phyloP scores from a whole-genome alignment of 2,329 filamentous ascomycete genomes.

The Talaromyces marneffei region DNA sequence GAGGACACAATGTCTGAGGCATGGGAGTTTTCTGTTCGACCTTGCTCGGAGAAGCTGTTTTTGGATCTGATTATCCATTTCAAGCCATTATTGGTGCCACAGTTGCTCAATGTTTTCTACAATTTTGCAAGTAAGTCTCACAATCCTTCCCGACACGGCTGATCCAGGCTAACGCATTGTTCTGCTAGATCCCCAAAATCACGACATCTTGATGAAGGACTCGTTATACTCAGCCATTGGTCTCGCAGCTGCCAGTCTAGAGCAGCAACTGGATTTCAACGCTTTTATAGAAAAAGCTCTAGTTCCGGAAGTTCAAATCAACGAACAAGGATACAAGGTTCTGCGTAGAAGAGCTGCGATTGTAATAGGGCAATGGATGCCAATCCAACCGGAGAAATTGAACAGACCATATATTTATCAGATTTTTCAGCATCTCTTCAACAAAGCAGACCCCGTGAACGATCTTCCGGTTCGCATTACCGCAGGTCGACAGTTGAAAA shows the following conservation, averaged over 20 bases:
- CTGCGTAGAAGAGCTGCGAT: conserved; percentile 84
- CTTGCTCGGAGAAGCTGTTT: conserved; percentile 90
- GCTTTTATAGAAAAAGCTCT: conserved; percentile 68
- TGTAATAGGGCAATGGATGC: conserved; percentile 81
- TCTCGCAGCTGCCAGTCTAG: conserved; percentile 70
- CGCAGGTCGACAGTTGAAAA: conserved; percentile 75
- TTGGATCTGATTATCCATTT: conserved; percentile 85
- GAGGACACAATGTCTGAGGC: conserved; percentile 79
- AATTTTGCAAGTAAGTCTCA: conserved; percentile 60
- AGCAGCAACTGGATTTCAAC: conserved; percentile 75
- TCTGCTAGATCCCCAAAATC: conserved; percentile 53
- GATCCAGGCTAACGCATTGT: conserved; percentile 6
- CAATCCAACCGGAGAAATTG: conserved; percentile 64
- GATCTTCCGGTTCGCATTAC: conserved; percentile 90
- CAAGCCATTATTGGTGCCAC: conserved; percentile 72
- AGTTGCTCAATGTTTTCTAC: conserved; percentile 76
- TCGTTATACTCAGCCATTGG: conserved; percentile 92
- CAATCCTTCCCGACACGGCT: conserved; percentile 17
- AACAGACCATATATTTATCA: conserved; percentile 74
- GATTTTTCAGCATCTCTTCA: conserved; percentile 81
- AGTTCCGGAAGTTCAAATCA: conserved; percentile 69
- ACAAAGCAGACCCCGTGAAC: conserved; percentile 69
- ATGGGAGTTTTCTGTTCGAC: conserved; percentile 87
- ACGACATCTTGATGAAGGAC: conserved; percentile 78
- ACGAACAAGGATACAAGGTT: conserved; percentile 65